Conservation (phyloP, 1,284 basidiomycete genomes). For the Trichosporon ovoides region DNA sequence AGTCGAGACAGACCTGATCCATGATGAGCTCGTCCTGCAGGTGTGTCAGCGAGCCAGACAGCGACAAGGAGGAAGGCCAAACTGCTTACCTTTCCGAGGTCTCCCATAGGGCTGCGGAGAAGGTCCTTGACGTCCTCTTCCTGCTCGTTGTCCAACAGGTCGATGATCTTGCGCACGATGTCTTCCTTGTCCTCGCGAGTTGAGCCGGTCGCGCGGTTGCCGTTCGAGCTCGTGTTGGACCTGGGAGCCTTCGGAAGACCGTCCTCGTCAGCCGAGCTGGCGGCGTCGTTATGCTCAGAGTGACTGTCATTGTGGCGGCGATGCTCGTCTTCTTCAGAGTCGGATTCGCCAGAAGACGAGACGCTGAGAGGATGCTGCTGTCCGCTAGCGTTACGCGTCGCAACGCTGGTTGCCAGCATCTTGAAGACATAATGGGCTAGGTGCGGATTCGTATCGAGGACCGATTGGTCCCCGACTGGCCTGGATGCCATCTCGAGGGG, state of each 20-base stretch:
- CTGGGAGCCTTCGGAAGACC: background rate
- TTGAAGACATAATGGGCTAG: slow-evolving; percentile 42
- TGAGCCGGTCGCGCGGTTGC: slow-evolving; percentile 1
- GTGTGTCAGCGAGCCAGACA: background rate
- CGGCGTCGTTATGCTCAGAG: background rate
- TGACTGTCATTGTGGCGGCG: background rate
- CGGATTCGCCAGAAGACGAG: slow-evolving; percentile 42
- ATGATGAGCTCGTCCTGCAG: slow-evolving; percentile 44
- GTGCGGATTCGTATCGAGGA: slow-evolving; percentile 37
- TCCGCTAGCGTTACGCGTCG: slow-evolving; percentile 4
- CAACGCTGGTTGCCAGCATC: slow-evolving; percentile 28
- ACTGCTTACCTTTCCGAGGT: slow-evolving; percentile 61
- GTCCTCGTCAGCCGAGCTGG: slow-evolving; percentile 7
- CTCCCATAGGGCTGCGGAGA: slow-evolving; percentile 63
- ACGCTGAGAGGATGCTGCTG: slow-evolving; percentile 46
- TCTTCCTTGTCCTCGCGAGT: slow-evolving; percentile 42
- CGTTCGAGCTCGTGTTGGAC: slow-evolving; percentile 8
- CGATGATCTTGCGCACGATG: slow-evolving; percentile 64
- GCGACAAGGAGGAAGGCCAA: background rate
- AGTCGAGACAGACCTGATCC: slow-evolving; percentile 49
- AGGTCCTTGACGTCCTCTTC: slow-evolving; percentile 76
- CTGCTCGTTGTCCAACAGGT: slow-evolving; percentile 68
- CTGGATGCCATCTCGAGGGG: background rate
- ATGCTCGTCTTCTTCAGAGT: slow-evolving; percentile 30
- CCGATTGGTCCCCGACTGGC: slow-evolving; percentile 14